Evolutionary conservation across 2,329 filamentous ascomycete genomes (phyloP).

Genomic region (Calonectria henricotiae): DNA sequence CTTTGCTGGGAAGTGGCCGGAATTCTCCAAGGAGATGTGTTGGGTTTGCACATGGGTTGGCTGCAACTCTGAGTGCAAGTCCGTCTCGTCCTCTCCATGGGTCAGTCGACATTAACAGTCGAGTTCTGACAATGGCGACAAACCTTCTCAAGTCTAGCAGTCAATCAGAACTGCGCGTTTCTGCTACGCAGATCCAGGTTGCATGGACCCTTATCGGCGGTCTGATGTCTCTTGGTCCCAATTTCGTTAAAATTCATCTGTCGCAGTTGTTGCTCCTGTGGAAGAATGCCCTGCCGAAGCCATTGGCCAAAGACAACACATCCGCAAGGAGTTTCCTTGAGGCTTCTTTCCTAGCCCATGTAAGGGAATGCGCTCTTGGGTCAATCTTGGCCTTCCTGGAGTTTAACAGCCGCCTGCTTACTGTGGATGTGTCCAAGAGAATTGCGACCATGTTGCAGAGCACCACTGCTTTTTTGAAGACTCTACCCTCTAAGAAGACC

Average conservation of each 20-base stretch:
- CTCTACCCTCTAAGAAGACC: conserved; percentile 85
- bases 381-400: conserved; percentile 94
- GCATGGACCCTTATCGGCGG: conserved; percentile 98
- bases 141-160: conserved; percentile 93
- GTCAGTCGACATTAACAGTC: conserved; percentile 94
- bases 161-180: conserved; percentile 90
- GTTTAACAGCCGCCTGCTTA: conserved; percentile 92
- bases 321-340: conserved; percentile 88
- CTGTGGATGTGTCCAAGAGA: conserved; percentile 93
- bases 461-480: conserved; percentile 90
- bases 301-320: conserved; percentile 92
- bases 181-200: conserved; percentile 95
- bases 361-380: conserved; percentile 93
- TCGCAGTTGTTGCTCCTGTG: conserved; percentile 94
- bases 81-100: conserved; percentile 91
- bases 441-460: conserved; percentile 96
- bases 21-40: conserved; percentile 88
- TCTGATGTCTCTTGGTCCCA: conserved; percentile 95
- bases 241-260: conserved; percentile 98
- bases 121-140: conserved; percentile 92
- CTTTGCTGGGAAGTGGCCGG: conserved; percentile 80
- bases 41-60: conserved; percentile 92
- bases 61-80: conserved; percentile 91
- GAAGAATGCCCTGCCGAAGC: conserved; percentile 97
- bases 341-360: conserved; percentile 93